These are phyloP conservation scores for Physcomitrellopsis africana DNA, from an alignment of 225 moss, liverwort and hornwort genomes.

Conservation along the genomic window DNA sequence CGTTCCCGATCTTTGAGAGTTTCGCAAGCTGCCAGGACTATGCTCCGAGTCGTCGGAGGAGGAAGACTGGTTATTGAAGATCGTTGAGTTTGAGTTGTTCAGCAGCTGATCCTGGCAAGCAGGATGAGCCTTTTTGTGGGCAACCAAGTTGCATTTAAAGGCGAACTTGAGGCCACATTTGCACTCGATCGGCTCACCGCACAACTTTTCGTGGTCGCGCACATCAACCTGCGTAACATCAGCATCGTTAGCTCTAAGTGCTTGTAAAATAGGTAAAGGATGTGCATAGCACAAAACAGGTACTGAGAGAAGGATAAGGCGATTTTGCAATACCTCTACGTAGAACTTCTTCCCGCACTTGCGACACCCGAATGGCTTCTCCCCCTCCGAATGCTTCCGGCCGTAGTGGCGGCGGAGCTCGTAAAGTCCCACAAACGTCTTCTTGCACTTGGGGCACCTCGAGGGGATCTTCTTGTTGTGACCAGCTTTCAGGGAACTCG, in stretches of 20 bases:
- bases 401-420: slow-evolving; percentile 63
- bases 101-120: slow-evolving; percentile 64
- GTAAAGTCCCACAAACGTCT: slow-evolving; percentile 60
- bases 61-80: slow-evolving; percentile 35
- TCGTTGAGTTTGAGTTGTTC: slow-evolving; percentile 22
- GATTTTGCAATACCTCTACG: slow-evolving; percentile 40
- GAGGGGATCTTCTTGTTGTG: slow-evolving; percentile 70
- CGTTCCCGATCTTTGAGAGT: slow-evolving; percentile 6
- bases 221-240: slow-evolving; percentile 58
- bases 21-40: slow-evolving; percentile 21
- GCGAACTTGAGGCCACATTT: slow-evolving; percentile 94
- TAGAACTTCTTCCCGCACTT: slow-evolving; percentile 65
- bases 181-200: slow-evolving; percentile 87
- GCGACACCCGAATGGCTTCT: slow-evolving; percentile 57
- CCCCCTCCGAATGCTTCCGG: slow-evolving; percentile 61
- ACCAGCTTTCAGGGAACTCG: slow-evolving; percentile 53
- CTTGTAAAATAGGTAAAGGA: too few relatives aligned
- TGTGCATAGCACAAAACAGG: too few relatives aligned
- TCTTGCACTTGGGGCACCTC: slow-evolving; percentile 59
- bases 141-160: slow-evolving; percentile 93
- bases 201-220: slow-evolving; percentile 93
- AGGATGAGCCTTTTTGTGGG: slow-evolving; percentile 87
- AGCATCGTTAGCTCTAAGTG: not conserved
- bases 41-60: slow-evolving; percentile 47
- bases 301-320: too few relatives aligned